A percentile compares a stretch with the other conserved stretches of the same genome.
phyloP scores from a whole-genome alignment of 441 rosid genomes.

The Pelargonium myrrhifolium region DNA sequence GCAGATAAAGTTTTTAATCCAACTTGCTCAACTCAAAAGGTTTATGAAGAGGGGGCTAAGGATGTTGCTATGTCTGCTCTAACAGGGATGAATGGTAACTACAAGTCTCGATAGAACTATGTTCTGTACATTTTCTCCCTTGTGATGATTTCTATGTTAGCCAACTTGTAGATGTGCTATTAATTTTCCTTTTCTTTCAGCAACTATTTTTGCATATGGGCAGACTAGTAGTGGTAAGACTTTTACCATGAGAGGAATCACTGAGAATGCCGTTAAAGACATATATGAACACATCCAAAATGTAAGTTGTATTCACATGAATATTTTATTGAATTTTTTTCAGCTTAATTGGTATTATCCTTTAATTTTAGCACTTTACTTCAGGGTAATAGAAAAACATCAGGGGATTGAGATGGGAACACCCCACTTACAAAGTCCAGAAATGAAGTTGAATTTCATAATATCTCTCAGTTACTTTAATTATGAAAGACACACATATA shows the following conservation, averaged over 20 bases:
- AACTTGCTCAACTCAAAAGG: constrained; percentile 49
- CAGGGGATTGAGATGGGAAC: too few species aligned
- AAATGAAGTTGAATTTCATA: too few species aligned
- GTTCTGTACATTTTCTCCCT: background rate
- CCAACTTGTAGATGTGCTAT: too few species aligned
- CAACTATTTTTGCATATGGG: constrained; percentile 95
- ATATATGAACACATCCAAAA: constrained; percentile 67
- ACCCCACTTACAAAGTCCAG: too few species aligned
- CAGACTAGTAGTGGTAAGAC: constrained; percentile 91
- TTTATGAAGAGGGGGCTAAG: constrained; percentile 73
- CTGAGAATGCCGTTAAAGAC: constrained; percentile 69
- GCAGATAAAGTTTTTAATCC: constrained; percentile 67
- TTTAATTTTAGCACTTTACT: too few species aligned
- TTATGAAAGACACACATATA: too few species aligned
- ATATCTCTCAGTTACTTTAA: too few species aligned
- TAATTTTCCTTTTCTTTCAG: constrained; percentile 33
- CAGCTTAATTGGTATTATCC: too few species aligned
- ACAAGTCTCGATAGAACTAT: constrained; percentile 12
- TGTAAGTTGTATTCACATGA: constrained; percentile 30
- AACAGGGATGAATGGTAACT: constrained; percentile 73
- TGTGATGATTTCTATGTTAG: too few species aligned
- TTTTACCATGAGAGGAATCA: constrained; percentile 75
- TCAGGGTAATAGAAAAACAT: too few species aligned
- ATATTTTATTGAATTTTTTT: too few species aligned
- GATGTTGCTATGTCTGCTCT: constrained; percentile 73